Percentiles rank a stretch among this genome's conserved stretches.
Evolutionary conservation across 2,329 filamentous ascomycete species (phyloP).

Genomic region (Alternaria consortialis): DNA sequence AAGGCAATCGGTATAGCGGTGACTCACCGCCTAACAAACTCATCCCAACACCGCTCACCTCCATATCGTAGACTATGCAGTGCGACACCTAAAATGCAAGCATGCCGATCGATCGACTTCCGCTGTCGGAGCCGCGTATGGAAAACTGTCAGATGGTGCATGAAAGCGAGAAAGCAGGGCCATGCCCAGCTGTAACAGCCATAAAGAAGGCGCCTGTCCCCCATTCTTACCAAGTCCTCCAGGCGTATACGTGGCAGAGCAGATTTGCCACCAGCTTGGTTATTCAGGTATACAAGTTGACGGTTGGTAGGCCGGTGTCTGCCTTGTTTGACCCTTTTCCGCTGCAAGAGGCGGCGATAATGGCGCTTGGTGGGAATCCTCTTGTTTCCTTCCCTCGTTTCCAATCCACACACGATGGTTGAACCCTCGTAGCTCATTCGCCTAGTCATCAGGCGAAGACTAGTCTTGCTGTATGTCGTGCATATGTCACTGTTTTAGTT

Average conservation of each 20-base stretch:
- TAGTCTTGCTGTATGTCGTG: not conserved
- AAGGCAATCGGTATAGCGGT: not conserved
- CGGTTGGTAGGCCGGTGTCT: too few species aligned
- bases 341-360: not conserved
- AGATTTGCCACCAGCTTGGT: not conserved
- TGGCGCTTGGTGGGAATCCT: not conserved
- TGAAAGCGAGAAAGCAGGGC: not conserved
- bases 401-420: not conserved
- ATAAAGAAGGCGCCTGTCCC: not conserved
- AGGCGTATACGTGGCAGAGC: not conserved
- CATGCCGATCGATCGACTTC: not conserved
- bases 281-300: too few species aligned
- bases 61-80: not conserved
- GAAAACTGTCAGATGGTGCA: too few species aligned
- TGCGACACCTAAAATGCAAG: conserved; percentile 1
- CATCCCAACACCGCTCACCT: not conserved
- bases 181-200: not conserved
- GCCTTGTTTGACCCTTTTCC: too few species aligned
- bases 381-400: not conserved
- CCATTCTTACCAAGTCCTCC: not conserved
- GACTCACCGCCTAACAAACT: not conserved
- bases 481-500: conserved; percentile 3
- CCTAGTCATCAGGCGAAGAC: not conserved
- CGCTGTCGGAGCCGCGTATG: not conserved
- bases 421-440: not conserved